Evolutionary conservation across 2,329 filamentous ascomycete genomes (phyloP).

Genomic region (Penicillium sp.): DNA sequence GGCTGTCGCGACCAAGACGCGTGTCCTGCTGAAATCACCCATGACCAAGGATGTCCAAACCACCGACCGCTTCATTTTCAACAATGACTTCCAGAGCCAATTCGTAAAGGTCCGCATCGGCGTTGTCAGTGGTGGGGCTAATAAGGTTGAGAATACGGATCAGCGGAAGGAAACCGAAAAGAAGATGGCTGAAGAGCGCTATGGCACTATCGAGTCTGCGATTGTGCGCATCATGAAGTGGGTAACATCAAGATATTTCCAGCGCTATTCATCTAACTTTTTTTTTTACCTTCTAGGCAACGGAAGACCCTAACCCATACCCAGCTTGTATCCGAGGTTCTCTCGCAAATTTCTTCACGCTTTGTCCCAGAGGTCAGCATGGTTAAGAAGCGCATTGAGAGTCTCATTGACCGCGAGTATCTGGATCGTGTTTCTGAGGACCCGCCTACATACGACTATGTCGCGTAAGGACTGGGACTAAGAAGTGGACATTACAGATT

Average conservation of each 20-base stretch:
- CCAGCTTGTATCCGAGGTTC: constrained; percentile 52
- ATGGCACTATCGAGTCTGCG: constrained; percentile 52
- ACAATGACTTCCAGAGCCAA: constrained; percentile 76
- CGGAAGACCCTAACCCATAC: constrained; percentile 50
- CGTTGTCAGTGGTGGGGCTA: constrained; percentile 71
- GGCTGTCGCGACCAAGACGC: constrained; percentile 77
- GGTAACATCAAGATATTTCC: constrained; percentile 6
- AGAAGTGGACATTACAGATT: not conserved
- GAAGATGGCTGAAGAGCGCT: constrained; percentile 52
- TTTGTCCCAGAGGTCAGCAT: constrained; percentile 54
- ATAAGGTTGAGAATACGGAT: constrained; percentile 75
- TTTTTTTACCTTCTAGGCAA: constrained; percentile 35
- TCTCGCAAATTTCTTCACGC: constrained; percentile 48
- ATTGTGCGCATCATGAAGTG: constrained; percentile 57
- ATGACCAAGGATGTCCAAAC: constrained; percentile 73
- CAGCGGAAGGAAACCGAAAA: constrained; percentile 55
- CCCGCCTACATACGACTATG: constrained; percentile 47
- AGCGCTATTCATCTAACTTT: not conserved
- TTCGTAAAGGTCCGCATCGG: constrained; percentile 86
- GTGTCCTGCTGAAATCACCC: constrained; percentile 77
- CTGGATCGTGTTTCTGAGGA: constrained; percentile 47
- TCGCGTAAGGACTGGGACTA: constrained; percentile 32
- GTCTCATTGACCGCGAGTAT: constrained; percentile 55
- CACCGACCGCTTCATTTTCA: constrained; percentile 79
- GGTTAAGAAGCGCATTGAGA: constrained; percentile 55